Percentiles rank a stretch among this genome's conserved stretches.
phyloP scores from a whole-genome alignment of 2,329 filamentous ascomycete genomes.

The Zymoseptoria crescenta region DNA sequence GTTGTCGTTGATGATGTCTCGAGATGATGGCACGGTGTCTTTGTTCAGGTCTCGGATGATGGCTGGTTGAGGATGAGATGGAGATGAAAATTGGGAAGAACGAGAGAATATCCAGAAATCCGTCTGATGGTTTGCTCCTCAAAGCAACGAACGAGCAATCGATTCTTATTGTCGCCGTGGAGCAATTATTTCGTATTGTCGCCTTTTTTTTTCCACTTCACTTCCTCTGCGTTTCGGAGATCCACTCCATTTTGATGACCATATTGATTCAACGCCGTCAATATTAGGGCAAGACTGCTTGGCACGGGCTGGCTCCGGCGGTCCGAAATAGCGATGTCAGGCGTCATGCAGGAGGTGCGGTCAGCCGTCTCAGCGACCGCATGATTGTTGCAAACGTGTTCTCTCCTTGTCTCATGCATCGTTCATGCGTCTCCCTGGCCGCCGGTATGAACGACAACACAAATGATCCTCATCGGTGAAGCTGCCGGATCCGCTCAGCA shows the following conservation, averaged over 20 bases:
- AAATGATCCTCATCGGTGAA: neutral
- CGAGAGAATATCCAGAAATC: neutral
- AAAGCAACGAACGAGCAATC: neutral
- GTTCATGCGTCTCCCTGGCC: neutral
- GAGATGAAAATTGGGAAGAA: neutral
- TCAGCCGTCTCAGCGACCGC: neutral
- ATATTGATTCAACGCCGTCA: neutral
- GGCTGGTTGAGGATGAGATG: neutral
- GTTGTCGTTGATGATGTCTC: neutral
- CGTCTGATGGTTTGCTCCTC: neutral
- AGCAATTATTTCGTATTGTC: neutral
- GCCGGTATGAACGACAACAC: neutral
- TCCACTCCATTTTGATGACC: neutral
- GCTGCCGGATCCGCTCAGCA: too few relatives aligned
- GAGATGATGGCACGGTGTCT: neutral
- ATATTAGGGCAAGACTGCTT: neutral
- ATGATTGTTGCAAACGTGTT: neutral
- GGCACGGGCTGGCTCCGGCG: neutral
- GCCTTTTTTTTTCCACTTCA: neutral
- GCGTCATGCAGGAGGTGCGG: neutral
- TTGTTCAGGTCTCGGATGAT: neutral
- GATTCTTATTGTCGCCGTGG: neutral
- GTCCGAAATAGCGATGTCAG: neutral
- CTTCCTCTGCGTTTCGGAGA: neutral
- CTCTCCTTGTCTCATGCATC: neutral